Evolutionary conservation across 176 grass and related monocot genomes (phyloP).

Genomic region (Oryza meridionalis): DNA sequence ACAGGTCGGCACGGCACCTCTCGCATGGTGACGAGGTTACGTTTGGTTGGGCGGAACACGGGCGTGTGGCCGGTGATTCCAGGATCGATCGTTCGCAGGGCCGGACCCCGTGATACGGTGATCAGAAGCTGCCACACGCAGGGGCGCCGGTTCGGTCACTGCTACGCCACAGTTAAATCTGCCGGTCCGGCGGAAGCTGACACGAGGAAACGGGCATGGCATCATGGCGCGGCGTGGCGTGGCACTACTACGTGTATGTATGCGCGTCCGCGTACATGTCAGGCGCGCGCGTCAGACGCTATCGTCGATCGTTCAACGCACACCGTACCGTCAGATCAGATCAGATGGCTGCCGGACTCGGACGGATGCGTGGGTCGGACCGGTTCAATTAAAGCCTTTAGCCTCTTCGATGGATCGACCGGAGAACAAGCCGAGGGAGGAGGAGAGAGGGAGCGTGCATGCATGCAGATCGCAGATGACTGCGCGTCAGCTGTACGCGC

Average conservation of each 20-base stretch:
- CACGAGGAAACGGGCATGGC: conserved; percentile 44
- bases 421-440: background rate
- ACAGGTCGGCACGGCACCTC: background rate
- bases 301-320: background rate
- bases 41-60: conserved; percentile 1
- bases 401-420: background rate
- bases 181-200: conserved; percentile 48
- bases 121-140: conserved; percentile 30
- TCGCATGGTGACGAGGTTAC: background rate
- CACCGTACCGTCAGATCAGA: conserved; percentile 15
- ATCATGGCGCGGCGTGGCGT: conserved; percentile 34
- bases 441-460: background rate
- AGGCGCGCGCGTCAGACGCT: background rate
- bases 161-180: conserved; percentile 29
- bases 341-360: background rate
- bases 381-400: background rate
- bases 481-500: background rate
- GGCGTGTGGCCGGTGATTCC: background rate
- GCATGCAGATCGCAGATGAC: background rate
- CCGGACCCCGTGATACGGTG: background rate
- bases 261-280: conserved; percentile 22
- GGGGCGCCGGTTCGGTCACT: conserved; percentile 22
- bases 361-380: background rate
- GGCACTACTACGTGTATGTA: background rate
- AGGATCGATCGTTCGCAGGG: background rate